These are phyloP conservation scores for Rosa lucieae DNA, from an alignment of 306 rosid species.

Conservation along the genomic window DNA sequence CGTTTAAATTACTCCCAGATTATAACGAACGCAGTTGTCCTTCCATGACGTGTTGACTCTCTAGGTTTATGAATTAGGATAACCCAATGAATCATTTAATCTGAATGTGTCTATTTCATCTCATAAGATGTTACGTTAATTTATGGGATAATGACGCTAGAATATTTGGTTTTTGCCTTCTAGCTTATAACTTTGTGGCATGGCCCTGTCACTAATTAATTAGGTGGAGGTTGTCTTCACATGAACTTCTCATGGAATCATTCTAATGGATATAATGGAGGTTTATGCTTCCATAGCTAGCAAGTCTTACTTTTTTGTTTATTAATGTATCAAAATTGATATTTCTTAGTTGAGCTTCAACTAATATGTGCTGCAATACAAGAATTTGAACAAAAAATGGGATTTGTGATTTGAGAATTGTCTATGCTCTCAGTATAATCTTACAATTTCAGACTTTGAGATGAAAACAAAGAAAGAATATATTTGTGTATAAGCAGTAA, in stretches of 20 bases:
- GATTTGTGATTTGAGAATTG: neutral
- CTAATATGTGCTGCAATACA: neutral
- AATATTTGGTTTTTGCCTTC: neutral
- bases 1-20: neutral
- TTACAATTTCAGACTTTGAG: constrained; percentile 5
- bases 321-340: neutral
- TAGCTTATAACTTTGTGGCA: neutral
- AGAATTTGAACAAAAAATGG: neutral
- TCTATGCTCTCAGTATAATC: neutral
- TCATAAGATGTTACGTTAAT: neutral
- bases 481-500: neutral
- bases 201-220: neutral
- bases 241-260: constrained; percentile 3
- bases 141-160: neutral
- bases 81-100: neutral
- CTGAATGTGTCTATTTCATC: neutral
- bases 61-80: constrained; percentile 13
- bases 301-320: neutral
- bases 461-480: constrained; percentile 11
- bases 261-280: neutral
- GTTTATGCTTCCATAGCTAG: neutral
- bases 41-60: constrained; percentile 11
- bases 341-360: neutral
- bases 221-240: neutral
- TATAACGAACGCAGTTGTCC: neutral